Evolutionary conservation across 345 rosid species (phyloP), one percentile per base, ranked within the genome.

Genomic region (Euphorbia lathyris): DNA sequence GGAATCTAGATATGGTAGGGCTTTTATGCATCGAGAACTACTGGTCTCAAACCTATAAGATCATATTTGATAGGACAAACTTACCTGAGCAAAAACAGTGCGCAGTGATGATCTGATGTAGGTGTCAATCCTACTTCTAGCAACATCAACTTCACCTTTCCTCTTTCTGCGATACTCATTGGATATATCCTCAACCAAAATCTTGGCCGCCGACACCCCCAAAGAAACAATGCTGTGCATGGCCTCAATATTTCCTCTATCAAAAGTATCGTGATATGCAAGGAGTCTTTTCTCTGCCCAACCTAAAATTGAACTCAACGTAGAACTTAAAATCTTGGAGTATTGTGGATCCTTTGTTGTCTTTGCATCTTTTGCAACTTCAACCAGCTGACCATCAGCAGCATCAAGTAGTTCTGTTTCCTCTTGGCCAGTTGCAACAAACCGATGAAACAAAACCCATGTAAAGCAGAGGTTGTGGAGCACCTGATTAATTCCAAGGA

Each of bases 231-330:
- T 87, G 14, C 96, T 88, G 52, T 85, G 86, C 99, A 95, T 95
- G 68, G 88, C 80, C 67, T 87, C 85, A 14, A 86, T 76, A 78
- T 81, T 92, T 50, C 82, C 83, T 55, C 82, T 77, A 79, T 88
- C 86, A 72, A 92, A 95, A 19, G 99, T 95, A 34, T 92, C 99
- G 52, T 95, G 99, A 72, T 95, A 95, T 2, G 99, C 96, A 74
- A 95, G 98, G 32, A 95, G 94, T 78, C 99, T 84, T 74, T 95
- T 84, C 85, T 95, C 99, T 56, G 93, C 93, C 99, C 99, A 95
- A 61, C 97, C 92, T 81, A 95, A 58, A 66, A 92, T 86, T 36
- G 98, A 83, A 84, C 85, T 95, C 71, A 95, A 65, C 7, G 92
- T 87, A 67, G 96, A 84, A 80, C 96, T 95, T 72, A 95, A 83